Percentiles rank a stretch among this genome's conserved stretches.
Evolutionary conservation across 805 yeast species (phyloP).

Genomic region (Candida ortonii): DNA sequence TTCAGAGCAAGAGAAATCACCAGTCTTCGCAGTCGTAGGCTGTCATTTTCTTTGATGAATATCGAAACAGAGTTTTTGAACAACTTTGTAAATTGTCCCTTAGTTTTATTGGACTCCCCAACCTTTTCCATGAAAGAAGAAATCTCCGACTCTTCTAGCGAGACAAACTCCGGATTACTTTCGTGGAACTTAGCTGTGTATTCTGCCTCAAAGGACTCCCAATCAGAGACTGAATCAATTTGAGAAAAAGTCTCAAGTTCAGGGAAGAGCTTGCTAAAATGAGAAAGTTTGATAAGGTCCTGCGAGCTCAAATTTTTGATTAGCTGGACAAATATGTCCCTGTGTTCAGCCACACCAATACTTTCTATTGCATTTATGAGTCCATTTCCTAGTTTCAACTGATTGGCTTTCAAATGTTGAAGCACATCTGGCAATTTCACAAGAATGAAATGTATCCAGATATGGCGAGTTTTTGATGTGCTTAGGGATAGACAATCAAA

Average conservation of each 20-base stretch:
- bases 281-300: conserved; percentile 22
- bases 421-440: conserved; percentile 27
- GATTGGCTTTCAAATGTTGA: conserved; percentile 29
- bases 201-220: conserved; percentile 14
- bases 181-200: conserved; percentile 30
- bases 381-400: conserved; percentile 25
- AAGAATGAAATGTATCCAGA: conserved; percentile 29
- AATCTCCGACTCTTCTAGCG: conserved; percentile 53
- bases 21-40: conserved; percentile 45
- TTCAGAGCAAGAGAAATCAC: conserved; percentile 49
- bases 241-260: conserved; percentile 4
- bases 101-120: conserved; percentile 42
- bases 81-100: conserved; percentile 39
- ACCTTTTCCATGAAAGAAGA: conserved; percentile 47
- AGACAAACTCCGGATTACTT: conserved; percentile 45
- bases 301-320: conserved; percentile 18
- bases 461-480: conserved; percentile 14
- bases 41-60: conserved; percentile 41
- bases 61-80: conserved; percentile 32
- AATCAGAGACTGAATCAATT: conserved; percentile 1
- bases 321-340: conserved; percentile 16
- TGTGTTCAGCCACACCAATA: conserved; percentile 10
- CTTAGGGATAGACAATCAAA: conserved; percentile 29
- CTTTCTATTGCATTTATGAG: conserved; percentile 23
- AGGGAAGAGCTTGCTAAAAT: conserved; percentile 9